Base-by-base conservation (phyloP, 805 yeast species). In the Candida namnaoensis region DNA sequence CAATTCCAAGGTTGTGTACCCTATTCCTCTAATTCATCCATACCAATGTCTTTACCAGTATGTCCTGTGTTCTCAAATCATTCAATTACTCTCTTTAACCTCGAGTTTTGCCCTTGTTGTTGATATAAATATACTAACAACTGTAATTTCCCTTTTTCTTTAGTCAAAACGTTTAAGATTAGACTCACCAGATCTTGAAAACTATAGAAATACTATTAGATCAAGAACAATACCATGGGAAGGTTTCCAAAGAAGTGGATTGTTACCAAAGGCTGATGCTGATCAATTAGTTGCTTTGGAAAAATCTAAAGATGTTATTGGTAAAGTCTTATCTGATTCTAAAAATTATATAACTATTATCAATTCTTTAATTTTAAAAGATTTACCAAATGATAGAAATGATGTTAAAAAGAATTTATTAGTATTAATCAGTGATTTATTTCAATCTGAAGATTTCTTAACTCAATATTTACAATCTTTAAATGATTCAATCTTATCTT, bases 181-280 rank as follows among this genome's bases (percentile, higher is more conserved):
- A 51, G 90, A 86, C 48, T 82, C 87, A 59, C 72, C 72, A 30
- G 78, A 74, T 51, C 68, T 86, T 54, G 71, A 72, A 44, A 90
- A 82, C 52, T 72, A 81, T 41, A 71, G 82, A 51, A 69, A 72
- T 48, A 78, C 77, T 46, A 80, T 88, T 47, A 71, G 93, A 53
- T 81, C 85, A 45, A 76, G 93, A 48, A 80, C 90, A 30, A 76
- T 88, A 42, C 95, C 95, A 30, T 90, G 97, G 97, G 95, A 86
- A 54, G 95, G 95, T 9, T 78, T 84, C 52, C 80, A 85, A 10
- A 72, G 95, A 42, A 80, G 90, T 15, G 79, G 76, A 38, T 74
- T 80, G 37, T 68, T 90, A 34, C 65, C 80, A 36, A 72, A 72
- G 39, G 77, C 76, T 46, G 93, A 87, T 57, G 91, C 90, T 10